Evolutionary conservation across 2,329 filamentous ascomycete genomes (phyloP), one percentile per base, ranked within the genome.

Genomic region (Nemania serpens): DNA sequence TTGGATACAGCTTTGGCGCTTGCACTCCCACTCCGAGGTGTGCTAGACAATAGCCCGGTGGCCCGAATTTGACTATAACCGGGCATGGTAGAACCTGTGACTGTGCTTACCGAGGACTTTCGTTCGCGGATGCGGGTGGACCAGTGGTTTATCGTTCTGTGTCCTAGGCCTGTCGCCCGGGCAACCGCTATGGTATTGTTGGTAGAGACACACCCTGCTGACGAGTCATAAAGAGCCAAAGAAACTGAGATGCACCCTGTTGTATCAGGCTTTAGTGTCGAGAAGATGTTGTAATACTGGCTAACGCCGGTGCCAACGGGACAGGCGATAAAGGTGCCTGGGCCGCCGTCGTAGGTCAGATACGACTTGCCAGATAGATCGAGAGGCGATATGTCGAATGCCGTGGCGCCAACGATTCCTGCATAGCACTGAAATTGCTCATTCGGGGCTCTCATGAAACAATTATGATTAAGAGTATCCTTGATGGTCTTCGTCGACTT

Each of bases 351-450:
- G 36, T 73, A 72, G 33, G 62, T 65, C 39, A 74, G 69, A 39
- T 69, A 69, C 5, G 58, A 56, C 25, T 61, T 67, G 5, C 66
- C 69, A 47, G 66, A 50, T 5, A 41, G 37, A 6, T 53, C 54
- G 2, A 59, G 42, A 17, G 59, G 34, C 20, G 58, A 50, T 48
- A 71, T 60, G 3, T 67, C 65, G 50, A 74, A 74, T 12, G 52
- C 53, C 3, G 69, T 72, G 12, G 59, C 58, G 2, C 70, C 69
- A 22, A 67, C 50, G 5, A 62, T 49, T n/a, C 68, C 70, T 12
- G 66, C 65, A 34, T 67, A 68, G 37, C 71, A 74, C 41, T 69
- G 62, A 47, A 74, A 72, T 45, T 71, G 63, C 29, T 69, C 58
- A 6, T 54, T 53, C 7, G 69, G 69, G 15, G 33, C 59, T 39